Base-by-base conservation (phyloP, 164 flowering plant genomes). In the Macadamia tetraphylla region DNA sequence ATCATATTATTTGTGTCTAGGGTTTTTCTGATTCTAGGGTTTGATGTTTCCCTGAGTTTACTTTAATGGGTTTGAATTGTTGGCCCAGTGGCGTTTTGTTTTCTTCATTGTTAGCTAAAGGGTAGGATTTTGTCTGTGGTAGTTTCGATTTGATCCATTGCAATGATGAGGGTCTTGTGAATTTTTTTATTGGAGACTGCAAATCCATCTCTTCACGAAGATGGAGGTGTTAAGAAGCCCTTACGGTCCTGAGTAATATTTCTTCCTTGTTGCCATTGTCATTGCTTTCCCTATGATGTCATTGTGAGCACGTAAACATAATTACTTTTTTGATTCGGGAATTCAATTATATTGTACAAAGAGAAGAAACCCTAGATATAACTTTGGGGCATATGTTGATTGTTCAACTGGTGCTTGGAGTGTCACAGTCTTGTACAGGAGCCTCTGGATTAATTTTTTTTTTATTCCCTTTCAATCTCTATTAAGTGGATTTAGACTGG, bases 111-210 rank as follows among this genome's bases (percentile, higher is more conserved):
- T 23, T 46, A 70, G 46, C 35, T 46, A 6, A 56, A 12, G 17
- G 11, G 57, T 29, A 65, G 11, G 29, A 30, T 31, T 53, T 11
- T 1, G 31, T 49, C 63, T 35, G 55, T 48, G 18, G 35, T 17
- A 35, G 65, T 57, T 9, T 57, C 44, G 66, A 58, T n/a, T 49
- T 40, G 57, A 53, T 29, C 55, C 64, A 46, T 52, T 60, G 59
- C 11, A 11, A 62, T 56, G 77, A 81, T 83, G 87, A 80, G 84
- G 78, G 81, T 73, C 79, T 58, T 61, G 55, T 81, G 74, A 76
- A 79, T 51, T 72, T 63, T 69, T 51, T 60, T 29, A 42, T 46
- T 31, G 1, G 30, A 48, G 17, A 66, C 70, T 74, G 72, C 72
- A 73, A 77, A 66, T 77, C 77, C 75, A 75, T 76, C 75, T 74